A percentile compares a stretch with the other conserved stretches of the same genome.
phyloP scores from a whole-genome alignment of 2,329 filamentous ascomycete genomes.

The Cytospora schulzeri region DNA sequence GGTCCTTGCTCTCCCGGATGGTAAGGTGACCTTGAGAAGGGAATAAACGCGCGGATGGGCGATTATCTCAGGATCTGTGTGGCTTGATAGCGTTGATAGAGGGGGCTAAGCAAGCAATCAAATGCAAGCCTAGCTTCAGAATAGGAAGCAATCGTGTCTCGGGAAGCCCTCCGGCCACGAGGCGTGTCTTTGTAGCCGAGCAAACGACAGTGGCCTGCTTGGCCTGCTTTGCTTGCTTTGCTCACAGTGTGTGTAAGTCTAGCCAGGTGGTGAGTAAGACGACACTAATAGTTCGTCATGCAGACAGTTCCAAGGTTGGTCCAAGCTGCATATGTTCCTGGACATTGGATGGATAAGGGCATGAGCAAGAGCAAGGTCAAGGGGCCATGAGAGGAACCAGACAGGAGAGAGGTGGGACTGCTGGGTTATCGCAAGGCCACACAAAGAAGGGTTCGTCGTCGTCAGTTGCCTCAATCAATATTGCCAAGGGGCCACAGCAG shows the following conservation, averaged over 20 bases:
- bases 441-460: too few relatives aligned
- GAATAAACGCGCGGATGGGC: slow-evolving; percentile 18
- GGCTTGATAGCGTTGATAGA: slow-evolving; percentile 1
- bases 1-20: slow-evolving; percentile 8
- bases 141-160: slow-evolving; percentile 21
- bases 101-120: slow-evolving; percentile 15
- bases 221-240: too few relatives aligned
- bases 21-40: slow-evolving; percentile 14
- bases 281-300: too few relatives aligned
- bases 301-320: slow-evolving; percentile 6
- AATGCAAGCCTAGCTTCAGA: slow-evolving; percentile 24
- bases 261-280: too few relatives aligned
- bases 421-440: too few relatives aligned
- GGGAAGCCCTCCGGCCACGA: slow-evolving; percentile 26
- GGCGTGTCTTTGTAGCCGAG: slow-evolving; percentile 25
- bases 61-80: slow-evolving; percentile 15
- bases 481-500: not conserved
- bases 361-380: not conserved
- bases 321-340: slow-evolving; percentile 7
- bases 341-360: not conserved
- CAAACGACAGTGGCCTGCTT: not conserved
- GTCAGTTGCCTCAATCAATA: not conserved
- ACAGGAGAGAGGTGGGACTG: not conserved
- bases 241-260: too few relatives aligned
- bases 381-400: not conserved